phyloP scores from a whole-genome alignment of 345 rosid genomes.

The Rhizophora apiculata region DNA sequence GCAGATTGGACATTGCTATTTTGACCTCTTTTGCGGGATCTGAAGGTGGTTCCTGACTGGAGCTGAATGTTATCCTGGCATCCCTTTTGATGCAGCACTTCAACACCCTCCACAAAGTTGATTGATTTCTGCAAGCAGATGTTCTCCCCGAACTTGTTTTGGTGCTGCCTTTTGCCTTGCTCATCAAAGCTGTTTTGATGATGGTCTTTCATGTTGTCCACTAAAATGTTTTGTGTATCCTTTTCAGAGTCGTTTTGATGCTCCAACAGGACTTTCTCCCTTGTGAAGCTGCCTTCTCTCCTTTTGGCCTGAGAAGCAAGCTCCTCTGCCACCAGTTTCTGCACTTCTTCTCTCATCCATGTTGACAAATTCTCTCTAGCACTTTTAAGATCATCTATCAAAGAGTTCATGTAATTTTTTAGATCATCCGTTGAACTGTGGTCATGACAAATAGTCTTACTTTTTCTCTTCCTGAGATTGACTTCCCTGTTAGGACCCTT shows the following conservation, averaged over 20 bases:
- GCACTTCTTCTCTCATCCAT: slow-evolving; percentile 56
- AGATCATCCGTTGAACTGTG: slow-evolving; percentile 33
- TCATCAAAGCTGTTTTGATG: slow-evolving; percentile 21
- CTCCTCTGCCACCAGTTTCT: slow-evolving; percentile 35
- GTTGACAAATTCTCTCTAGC: slow-evolving; percentile 39
- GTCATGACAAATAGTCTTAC: slow-evolving; percentile 20
- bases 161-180: slow-evolving; percentile 12
- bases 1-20: slow-evolving; percentile 11
- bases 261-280: slow-evolving; percentile 8
- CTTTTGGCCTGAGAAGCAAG: slow-evolving; percentile 8
- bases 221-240: slow-evolving; percentile 13
- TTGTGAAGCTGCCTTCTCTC: slow-evolving; percentile 17
- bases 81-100: slow-evolving; percentile 7
- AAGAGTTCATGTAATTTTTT: slow-evolving; percentile 38
- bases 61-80: slow-evolving; percentile 12
- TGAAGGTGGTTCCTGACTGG: slow-evolving; percentile 9
- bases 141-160: slow-evolving; percentile 12
- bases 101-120: slow-evolving; percentile 13
- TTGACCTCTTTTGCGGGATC: slow-evolving; percentile 10
- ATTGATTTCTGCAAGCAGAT: slow-evolving; percentile 15
- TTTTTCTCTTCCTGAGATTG: slow-evolving; percentile 28
- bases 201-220: slow-evolving; percentile 19
- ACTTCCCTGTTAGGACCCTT: slow-evolving; percentile 20
- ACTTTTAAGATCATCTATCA: slow-evolving; percentile 47
- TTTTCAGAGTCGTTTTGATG: slow-evolving; percentile 14